phyloP scores from a whole-genome alignment of 495 filamentous ascomycete species.

The Annulohypoxylon bovei region DNA sequence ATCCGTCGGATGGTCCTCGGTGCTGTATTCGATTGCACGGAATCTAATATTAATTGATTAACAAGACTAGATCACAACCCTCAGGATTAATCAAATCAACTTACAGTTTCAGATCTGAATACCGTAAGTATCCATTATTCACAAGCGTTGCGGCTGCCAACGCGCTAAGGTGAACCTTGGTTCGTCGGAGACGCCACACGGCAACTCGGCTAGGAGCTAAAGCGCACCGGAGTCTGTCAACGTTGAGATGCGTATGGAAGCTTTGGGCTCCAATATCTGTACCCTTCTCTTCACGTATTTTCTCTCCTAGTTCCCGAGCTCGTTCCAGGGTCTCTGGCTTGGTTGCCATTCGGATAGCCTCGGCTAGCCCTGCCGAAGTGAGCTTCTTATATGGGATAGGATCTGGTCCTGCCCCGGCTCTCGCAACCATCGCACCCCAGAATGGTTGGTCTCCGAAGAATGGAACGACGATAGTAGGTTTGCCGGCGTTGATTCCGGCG shows the following conservation, averaged over 20 bases:
- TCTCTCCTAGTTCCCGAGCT: conserved; percentile 67
- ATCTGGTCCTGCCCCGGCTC: conserved; percentile 74
- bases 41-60: conserved; percentile 58
- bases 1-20: conserved; percentile 75
- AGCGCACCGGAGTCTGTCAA: conserved; percentile 69
- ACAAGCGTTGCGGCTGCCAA: conserved; percentile 74
- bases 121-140: conserved; percentile 67
- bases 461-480: conserved; percentile 79
- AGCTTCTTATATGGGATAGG: conserved; percentile 78
- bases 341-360: conserved; percentile 68
- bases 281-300: conserved; percentile 73
- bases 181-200: conserved; percentile 74
- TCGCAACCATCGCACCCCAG: conserved; percentile 80
- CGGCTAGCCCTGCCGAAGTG: conserved; percentile 68
- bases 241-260: conserved; percentile 74
- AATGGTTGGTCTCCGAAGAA: conserved; percentile 91
- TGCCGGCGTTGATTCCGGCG: conserved; percentile 72
- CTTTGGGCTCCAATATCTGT: conserved; percentile 68
- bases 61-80: not conserved
- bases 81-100: conserved; percentile 27
- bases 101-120: conserved; percentile 75
- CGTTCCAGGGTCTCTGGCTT: conserved; percentile 63
- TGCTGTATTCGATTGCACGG: conserved; percentile 74
- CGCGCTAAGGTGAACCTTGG: conserved; percentile 69
- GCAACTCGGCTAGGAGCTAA: conserved; percentile 72